Evolutionary conservation across 1,139 yeast genomes (phyloP).

Genomic region (Hyphopichia khmerensis): DNA sequence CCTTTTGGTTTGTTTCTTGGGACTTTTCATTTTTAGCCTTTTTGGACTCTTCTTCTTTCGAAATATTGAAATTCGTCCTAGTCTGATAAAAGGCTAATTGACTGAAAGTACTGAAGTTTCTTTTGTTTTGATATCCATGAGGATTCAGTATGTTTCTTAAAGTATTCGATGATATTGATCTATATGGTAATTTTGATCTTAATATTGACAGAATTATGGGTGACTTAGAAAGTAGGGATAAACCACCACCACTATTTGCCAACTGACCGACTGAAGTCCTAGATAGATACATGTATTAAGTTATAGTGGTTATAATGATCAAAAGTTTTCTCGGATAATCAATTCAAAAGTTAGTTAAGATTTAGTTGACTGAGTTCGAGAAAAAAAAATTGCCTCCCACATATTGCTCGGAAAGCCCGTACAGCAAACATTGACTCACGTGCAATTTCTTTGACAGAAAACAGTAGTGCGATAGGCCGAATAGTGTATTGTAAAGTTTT

Average conservation of each 20-base stretch:
- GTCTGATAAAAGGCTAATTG: not conserved
- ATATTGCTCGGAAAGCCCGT: not conserved
- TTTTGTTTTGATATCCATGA: not conserved
- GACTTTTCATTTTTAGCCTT: slow-evolving; percentile 6
- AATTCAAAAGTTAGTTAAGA: not conserved
- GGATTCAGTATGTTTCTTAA: not conserved
- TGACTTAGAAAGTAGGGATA: not conserved
- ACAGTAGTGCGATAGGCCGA: too few relatives aligned
- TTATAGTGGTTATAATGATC: not conserved
- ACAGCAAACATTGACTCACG: too few relatives aligned
- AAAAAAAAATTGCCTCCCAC: not conserved
- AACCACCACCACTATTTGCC: not conserved
- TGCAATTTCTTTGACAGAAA: too few relatives aligned
- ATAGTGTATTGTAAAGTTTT: too few relatives aligned
- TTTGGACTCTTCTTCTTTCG: slow-evolving; percentile 5
- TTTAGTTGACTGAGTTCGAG: not conserved
- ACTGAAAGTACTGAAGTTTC: not conserved
- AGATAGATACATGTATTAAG: not conserved
- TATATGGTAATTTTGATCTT: not conserved
- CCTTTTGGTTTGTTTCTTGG: slow-evolving; percentile 4
- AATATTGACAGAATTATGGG: not conserved
- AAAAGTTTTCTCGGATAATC: not conserved
- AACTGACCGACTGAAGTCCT: not conserved
- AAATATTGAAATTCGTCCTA: not conserved
- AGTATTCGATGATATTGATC: not conserved